Percentiles rank a stretch among this genome's conserved stretches.
Evolutionary conservation across 2,329 filamentous ascomycete genomes (phyloP).

Genomic region (Aotearoamyces nothofagi): DNA sequence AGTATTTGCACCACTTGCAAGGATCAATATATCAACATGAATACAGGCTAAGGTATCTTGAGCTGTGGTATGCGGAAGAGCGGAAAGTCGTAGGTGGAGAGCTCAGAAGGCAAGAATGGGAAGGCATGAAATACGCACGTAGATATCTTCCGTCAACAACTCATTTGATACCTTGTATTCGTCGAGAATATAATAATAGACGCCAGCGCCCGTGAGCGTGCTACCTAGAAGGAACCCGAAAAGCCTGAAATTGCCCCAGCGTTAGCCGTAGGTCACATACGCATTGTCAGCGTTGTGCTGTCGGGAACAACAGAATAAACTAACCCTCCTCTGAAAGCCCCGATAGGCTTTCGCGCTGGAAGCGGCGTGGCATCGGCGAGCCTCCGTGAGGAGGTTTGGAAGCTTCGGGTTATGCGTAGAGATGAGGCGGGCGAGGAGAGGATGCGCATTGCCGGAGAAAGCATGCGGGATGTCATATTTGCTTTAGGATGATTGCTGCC

Average conservation of each 20-base stretch:
- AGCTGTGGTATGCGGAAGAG: no score
- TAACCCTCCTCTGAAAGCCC: slow-evolving; percentile 59
- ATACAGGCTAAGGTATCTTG: no score
- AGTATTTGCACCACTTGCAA: no score
- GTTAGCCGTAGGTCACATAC: no score
- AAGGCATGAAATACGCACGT: slow-evolving; percentile 51
- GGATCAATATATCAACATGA: no score
- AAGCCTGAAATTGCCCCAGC: slow-evolving; percentile 36
- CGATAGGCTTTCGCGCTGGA: slow-evolving; percentile 48
- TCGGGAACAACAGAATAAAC: slow-evolving; percentile 17
- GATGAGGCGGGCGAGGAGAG: slow-evolving; percentile 14
- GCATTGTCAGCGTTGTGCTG: no score
- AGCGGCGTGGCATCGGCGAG: slow-evolving; percentile 24
- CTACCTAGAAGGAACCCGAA: slow-evolving; percentile 86
- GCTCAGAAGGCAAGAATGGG: slow-evolving; percentile 7
- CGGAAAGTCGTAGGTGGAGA: no score
- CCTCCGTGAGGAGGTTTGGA: slow-evolving; percentile 22
- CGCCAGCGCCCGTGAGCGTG: slow-evolving; percentile 59
- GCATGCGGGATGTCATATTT: slow-evolving; percentile 29
- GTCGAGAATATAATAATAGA: slow-evolving; percentile 86
- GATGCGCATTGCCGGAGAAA: slow-evolving; percentile 23
- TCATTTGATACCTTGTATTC: slow-evolving; percentile 93
- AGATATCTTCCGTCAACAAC: slow-evolving; percentile 87
- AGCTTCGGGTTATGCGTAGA: slow-evolving; percentile 16
- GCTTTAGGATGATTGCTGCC: no score